Base-by-base conservation (phyloP, 345 rosid genomes). In the Salix suchowensis region DNA sequence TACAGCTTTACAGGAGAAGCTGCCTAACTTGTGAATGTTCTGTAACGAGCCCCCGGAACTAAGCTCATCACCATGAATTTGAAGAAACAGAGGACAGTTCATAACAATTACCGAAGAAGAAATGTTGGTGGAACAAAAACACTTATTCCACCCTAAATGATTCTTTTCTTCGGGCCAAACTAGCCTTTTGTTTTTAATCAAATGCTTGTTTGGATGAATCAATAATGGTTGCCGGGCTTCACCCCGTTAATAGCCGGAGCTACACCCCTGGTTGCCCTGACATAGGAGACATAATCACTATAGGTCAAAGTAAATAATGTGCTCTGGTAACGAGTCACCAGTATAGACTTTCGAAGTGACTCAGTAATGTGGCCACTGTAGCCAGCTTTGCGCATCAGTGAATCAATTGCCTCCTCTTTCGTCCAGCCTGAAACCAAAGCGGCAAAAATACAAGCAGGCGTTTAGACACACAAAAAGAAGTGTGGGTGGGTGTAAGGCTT, bases 271-370 rank as follows among this genome's bases (percentile, higher is more conserved):
- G 87, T 89, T 36, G 86, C 85, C 90, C 78, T 89, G 73, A 96
- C 95, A 68, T 86, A 89, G 0, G 92, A 84, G 71, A 81, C 86
- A 70, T 96, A 96, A n/a, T 94, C 99, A 7, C 89, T 87, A 64
- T 88, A 94, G 74, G 83, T 83, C 99, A 96, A 73, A 12, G 90
- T 85, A 85, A 92, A 96, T 68, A 94, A 16, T 28, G 98, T 92
- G 84, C 98, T 96, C 85, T 92, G 97, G 84, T 96, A 96, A 32
- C 98, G 94, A n/a, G 97, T 96, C 86, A 96, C 85, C 19, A 71
- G 74, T 62, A 96, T 86, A 71, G 92, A 86, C 87, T 84, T 88
- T 74, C 93, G 87, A 40, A 93, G 84, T 8, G 84, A 69, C 65
- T 96, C 98, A 0, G 88, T 87, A 76, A 96, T 91, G 71, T 39